phyloP scores from a whole-genome alignment of 2,329 filamentous ascomycete genomes.

The Dactylellina sp. region DNA sequence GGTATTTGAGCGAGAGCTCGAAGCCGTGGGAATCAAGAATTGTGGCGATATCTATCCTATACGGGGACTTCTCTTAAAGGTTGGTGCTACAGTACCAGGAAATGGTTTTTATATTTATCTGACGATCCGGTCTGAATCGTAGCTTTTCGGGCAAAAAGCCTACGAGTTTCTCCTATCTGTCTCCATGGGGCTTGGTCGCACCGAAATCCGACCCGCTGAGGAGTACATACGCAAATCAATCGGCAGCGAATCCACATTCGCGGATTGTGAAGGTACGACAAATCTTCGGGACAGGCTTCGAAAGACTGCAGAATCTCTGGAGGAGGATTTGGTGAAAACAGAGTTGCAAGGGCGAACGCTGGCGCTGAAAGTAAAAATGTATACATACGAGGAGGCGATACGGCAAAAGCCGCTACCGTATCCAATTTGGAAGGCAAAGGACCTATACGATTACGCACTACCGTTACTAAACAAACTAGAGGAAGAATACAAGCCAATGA shows the following conservation, averaged over 20 bases:
- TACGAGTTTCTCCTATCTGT: slow-evolving; percentile 86
- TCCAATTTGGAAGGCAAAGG: slow-evolving; percentile 78
- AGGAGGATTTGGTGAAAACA: slow-evolving; percentile 82
- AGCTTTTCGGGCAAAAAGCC: slow-evolving; percentile 90
- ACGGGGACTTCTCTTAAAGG: slow-evolving; percentile 73
- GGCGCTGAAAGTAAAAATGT: slow-evolving; percentile 90
- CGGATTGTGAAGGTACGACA: slow-evolving; percentile 77
- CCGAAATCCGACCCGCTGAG: slow-evolving; percentile 84
- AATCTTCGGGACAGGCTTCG: slow-evolving; percentile 81
- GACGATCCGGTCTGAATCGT: slow-evolving; percentile 2
- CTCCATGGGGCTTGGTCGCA: slow-evolving; percentile 87
- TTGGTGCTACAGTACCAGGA: neutral
- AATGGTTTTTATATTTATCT: neutral
- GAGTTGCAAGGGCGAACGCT: slow-evolving; percentile 91
- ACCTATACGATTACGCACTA: slow-evolving; percentile 82
- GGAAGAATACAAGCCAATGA: slow-evolving; percentile 64
- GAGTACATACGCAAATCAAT: slow-evolving; percentile 93
- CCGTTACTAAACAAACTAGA: slow-evolving; percentile 83
- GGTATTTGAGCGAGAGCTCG: slow-evolving; percentile 89
- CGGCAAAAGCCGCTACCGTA: slow-evolving; percentile 81
- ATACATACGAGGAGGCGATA: slow-evolving; percentile 91
- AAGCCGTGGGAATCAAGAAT: slow-evolving; percentile 85
- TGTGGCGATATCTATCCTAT: slow-evolving; percentile 88
- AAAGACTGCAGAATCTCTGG: slow-evolving; percentile 84
- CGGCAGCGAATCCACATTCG: slow-evolving; percentile 91